A percentile compares a stretch with the other conserved stretches of the same genome.
Evolutionary conservation across 2,329 filamentous ascomycete genomes (phyloP).

Genomic region (Fusarium aywerte): DNA sequence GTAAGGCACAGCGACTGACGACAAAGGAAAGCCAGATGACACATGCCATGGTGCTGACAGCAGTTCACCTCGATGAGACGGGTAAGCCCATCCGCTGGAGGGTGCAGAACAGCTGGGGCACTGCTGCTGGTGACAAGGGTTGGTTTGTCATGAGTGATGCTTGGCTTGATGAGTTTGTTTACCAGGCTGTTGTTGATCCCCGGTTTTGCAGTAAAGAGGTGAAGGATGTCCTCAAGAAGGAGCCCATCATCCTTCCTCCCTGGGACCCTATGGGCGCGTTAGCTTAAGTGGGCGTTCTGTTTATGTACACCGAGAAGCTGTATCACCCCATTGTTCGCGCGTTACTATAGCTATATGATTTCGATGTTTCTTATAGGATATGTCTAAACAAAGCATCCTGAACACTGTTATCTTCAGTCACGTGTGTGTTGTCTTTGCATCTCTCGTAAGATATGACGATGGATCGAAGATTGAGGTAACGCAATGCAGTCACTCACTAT

Average conservation of each 20-base stretch:
- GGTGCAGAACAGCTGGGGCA: slow-evolving; percentile 88
- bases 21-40: slow-evolving; percentile 86
- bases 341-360: not conserved
- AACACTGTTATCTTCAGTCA: not conserved
- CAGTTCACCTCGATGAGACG: slow-evolving; percentile 76
- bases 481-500: slow-evolving; percentile 7
- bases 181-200: slow-evolving; percentile 86
- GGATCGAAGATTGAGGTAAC: slow-evolving; percentile 11
- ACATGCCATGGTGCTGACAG: slow-evolving; percentile 91
- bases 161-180: slow-evolving; percentile 84
- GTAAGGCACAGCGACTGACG: slow-evolving; percentile 78
- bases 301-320: not conserved
- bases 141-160: slow-evolving; percentile 91
- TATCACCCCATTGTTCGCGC: not conserved
- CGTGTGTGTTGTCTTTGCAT: slow-evolving; percentile 1
- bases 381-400: not conserved
- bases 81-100: slow-evolving; percentile 80
- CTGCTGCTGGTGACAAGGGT: slow-evolving; percentile 75
- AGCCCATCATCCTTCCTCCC: slow-evolving; percentile 76
- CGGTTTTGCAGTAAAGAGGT: slow-evolving; percentile 73
- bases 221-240: slow-evolving; percentile 74
- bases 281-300: slow-evolving; percentile 57
- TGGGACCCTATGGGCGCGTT: slow-evolving; percentile 86
- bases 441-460: slow-evolving; percentile 6
- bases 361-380: not conserved